Evolutionary conservation across 805 yeast species (phyloP).

Genomic region (Lipomyces yamadae): DNA sequence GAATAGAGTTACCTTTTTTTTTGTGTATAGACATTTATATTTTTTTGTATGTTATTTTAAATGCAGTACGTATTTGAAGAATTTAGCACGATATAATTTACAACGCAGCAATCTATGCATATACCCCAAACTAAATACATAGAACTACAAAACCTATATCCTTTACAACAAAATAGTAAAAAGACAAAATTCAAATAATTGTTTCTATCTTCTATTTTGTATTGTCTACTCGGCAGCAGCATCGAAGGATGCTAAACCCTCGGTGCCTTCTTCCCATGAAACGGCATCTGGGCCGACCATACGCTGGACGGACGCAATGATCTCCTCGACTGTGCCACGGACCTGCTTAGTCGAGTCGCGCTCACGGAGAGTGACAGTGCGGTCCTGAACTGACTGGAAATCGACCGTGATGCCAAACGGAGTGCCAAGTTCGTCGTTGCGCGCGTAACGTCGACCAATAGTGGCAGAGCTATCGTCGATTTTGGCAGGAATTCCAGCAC

Average conservation of each 20-base stretch:
- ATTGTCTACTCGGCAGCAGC: constrained; percentile 42
- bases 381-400: constrained; percentile 87
- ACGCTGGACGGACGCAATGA: constrained; percentile 69
- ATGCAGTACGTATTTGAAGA: neutral
- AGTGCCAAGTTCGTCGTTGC: constrained; percentile 98
- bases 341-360: constrained; percentile 97
- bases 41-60: neutral
- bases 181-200: neutral
- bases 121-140: neutral
- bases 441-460: constrained; percentile 96
- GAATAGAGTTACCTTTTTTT: neutral
- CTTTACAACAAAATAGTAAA: neutral
- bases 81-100: neutral
- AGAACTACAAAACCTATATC: neutral
- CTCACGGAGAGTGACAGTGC: constrained; percentile 91
- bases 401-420: constrained; percentile 98
- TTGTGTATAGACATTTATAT: neutral
- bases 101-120: constrained; percentile 2
- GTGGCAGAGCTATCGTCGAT: constrained; percentile 97
- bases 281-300: constrained; percentile 70
- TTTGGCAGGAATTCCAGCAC: constrained; percentile 87
- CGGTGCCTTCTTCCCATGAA: constrained; percentile 87
- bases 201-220: neutral
- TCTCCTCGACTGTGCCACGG: constrained; percentile 81
- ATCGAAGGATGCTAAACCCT: constrained; percentile 72